Base-by-base conservation (phyloP, 2,329 filamentous ascomycete species). In the Ustulina deusta region DNA sequence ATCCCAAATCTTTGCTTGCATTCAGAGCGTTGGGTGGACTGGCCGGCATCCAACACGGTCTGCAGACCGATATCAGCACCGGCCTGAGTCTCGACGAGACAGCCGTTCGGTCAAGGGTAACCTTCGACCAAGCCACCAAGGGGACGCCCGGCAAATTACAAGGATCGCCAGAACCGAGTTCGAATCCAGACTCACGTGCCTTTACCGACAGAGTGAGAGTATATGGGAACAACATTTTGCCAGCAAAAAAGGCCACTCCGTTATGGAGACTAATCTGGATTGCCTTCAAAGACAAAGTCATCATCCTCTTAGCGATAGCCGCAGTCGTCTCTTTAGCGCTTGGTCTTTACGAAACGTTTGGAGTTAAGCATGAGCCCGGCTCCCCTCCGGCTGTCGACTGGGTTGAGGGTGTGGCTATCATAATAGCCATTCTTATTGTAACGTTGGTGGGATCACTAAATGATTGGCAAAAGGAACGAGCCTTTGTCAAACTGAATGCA, bases 241-340 rank as follows among this genome's bases (percentile, higher is more conserved):
- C 89, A 0, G 82, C 85, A 44, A 87, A 89, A 71, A 88, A 89
- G 72, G 81, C 86, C 0, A 87, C 86, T 11, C 84, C 86, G 1
- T 83, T 91, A 46, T 83, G 87, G 76, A 81, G 81, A 65, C 76
- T 92, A 7, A 83, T 89, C 66, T 93, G 90, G 90, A 86, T 86
- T 69, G 89, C 90, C 2, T 92, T 91, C 77, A 91, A 92, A 72
- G 91, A 93, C 78, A 91, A 91, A 71, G 89, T 93, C 40, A 85
- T 93, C 44, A 90, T 93, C 44, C 80, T 93, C 6, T 80, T 93
- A 66, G 91, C 90, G 0, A 83, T 88, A 40, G 91, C 91, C 10
- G 91, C 91, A 1, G 81, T 89, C 11, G 84, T 93, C 11, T 93
- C 90, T 0, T 79, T 93, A 7, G 89, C 88, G 9, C 81, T 93